phyloP scores from a whole-genome alignment of 805 yeast species.

The Suhomyces canberraensis region DNA sequence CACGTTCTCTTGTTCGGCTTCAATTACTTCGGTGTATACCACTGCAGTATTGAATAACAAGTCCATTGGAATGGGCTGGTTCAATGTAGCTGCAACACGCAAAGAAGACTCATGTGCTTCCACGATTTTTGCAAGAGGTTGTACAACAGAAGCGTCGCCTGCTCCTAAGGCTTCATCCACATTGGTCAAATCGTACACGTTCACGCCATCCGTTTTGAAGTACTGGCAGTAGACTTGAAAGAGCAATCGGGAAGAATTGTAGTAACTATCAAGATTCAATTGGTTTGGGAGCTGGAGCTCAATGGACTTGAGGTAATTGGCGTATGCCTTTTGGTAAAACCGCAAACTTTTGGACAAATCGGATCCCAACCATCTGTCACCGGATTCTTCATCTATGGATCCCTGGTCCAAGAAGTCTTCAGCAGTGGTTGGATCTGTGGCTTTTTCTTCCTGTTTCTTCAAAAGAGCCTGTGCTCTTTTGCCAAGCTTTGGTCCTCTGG shows the following conservation, averaged over 20 bases:
- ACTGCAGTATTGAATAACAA: conserved; percentile 45
- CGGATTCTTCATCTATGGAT: conserved; percentile 64
- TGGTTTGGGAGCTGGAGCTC: conserved; percentile 9
- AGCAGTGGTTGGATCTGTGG: conserved; percentile 35
- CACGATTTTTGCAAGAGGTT: conserved; percentile 33
- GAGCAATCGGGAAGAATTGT: conserved; percentile 57
- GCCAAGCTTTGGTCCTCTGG: conserved; percentile 15
- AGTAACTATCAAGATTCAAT: conserved; percentile 44
- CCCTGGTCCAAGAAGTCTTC: conserved; percentile 58
- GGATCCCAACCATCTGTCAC: conserved; percentile 68
- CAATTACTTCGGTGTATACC: conserved; percentile 47
- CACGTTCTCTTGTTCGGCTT: conserved; percentile 25
- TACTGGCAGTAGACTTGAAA: conserved; percentile 56
- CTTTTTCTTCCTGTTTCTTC: conserved; percentile 8
- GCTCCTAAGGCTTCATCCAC: conserved; percentile 32
- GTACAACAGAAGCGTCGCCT: conserved; percentile 34
- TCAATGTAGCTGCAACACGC: conserved; percentile 12
- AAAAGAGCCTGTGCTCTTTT: conserved; percentile 12
- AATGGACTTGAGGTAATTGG: conserved; percentile 39
- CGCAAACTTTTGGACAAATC: conserved; percentile 63
- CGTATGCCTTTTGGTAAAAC: conserved; percentile 59
- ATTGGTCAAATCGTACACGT: conserved; percentile 25
- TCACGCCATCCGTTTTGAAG: conserved; percentile 45
- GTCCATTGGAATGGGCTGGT: conserved; percentile 33
- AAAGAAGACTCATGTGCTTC: conserved; percentile 39